Conservation (phyloP, 1,284 basidiomycete species). For the Golubevia pallescens region DNA sequence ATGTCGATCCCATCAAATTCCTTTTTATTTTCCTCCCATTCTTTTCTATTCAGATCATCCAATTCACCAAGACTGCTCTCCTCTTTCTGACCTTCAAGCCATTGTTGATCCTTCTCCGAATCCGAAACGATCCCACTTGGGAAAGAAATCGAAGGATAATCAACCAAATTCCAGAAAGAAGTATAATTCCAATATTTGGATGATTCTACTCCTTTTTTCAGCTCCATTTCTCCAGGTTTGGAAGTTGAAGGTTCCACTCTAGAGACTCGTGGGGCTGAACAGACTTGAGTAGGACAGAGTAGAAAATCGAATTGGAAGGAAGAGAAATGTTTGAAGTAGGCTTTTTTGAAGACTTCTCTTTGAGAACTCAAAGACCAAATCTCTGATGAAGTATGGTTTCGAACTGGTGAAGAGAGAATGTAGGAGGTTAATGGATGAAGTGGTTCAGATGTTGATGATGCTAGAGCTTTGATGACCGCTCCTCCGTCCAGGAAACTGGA, state of each 20-base stretch:
- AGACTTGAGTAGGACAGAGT: conserved; percentile 20
- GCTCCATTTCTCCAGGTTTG: not conserved
- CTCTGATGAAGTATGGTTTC: conserved; percentile 21
- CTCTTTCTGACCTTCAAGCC: no score
- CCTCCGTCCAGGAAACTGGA: conserved; percentile 32
- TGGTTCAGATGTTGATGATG: conserved; percentile 25
- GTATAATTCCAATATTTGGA: conserved; percentile 19
- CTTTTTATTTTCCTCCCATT: no score
- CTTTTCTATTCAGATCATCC: no score
- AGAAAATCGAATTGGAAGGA: conserved; percentile 24
- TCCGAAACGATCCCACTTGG: conserved; percentile 22
- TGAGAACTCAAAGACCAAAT: conserved; percentile 10
- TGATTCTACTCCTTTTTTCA: no score
- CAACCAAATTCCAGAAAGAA: conserved; percentile 34
- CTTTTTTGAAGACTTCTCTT: conserved; percentile 21
- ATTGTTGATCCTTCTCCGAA: conserved; percentile 9
- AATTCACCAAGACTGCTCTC: no score
- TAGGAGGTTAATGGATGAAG: conserved; percentile 26
- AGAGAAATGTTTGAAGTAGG: conserved; percentile 20
- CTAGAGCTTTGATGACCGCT: conserved; percentile 21
- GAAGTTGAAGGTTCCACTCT: not conserved
- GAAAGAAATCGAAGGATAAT: conserved; percentile 31
- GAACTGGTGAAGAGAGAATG: conserved; percentile 23
- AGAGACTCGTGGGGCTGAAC: no score
- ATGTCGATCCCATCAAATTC: no score